A percentile compares a stretch with the other conserved stretches of the same genome.
Conservation (phyloP, 1,284 basidiomycete genomes). For the Trichosporon coremiiforme region DNA sequence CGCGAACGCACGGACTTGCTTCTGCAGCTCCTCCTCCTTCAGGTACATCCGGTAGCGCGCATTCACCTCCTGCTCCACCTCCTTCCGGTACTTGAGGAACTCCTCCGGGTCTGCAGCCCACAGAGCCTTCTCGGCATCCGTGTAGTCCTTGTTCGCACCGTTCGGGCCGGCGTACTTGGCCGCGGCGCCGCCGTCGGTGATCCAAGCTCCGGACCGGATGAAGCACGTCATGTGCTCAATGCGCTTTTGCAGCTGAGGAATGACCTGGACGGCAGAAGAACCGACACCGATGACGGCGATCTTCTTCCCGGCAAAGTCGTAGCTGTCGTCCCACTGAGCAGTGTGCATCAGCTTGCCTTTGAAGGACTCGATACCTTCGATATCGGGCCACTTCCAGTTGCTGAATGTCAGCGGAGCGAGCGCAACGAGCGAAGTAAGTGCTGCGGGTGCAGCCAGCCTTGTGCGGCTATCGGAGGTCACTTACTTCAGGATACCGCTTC, state of each 20-base stretch:
- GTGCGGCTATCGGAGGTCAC: no score
- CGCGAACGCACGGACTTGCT: conserved; percentile 18
- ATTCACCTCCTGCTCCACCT: conserved; percentile 41
- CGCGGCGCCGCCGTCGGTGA: conserved; percentile 37
- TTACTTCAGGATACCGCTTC: conserved; percentile 33
- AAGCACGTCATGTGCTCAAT: conserved; percentile 28
- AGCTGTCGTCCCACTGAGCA: conserved; percentile 34
- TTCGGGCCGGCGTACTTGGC: conserved; percentile 35
- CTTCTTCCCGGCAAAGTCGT: conserved; percentile 28
- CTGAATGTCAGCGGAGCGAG: background rate
- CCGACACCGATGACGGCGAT: conserved; percentile 32
- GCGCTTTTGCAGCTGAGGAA: conserved; percentile 36
- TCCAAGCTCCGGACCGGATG: conserved; percentile 37
- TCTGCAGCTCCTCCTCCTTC: conserved; percentile 8
- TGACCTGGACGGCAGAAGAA: conserved; percentile 31
- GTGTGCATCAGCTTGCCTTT: conserved; percentile 41
- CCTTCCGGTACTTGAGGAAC: conserved; percentile 37
- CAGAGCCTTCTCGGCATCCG: conserved; percentile 36
- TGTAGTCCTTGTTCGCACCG: conserved; percentile 40
- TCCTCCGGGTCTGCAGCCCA: conserved; percentile 34
- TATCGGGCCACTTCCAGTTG: conserved; percentile 31
- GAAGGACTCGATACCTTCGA: conserved; percentile 36
- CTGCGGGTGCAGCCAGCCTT: no score
- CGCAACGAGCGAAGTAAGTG: background rate
- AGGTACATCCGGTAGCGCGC: conserved; percentile 34